Conservation (phyloP, 2,329 filamentous ascomycete species). For the Hypomyces perniciosus region DNA sequence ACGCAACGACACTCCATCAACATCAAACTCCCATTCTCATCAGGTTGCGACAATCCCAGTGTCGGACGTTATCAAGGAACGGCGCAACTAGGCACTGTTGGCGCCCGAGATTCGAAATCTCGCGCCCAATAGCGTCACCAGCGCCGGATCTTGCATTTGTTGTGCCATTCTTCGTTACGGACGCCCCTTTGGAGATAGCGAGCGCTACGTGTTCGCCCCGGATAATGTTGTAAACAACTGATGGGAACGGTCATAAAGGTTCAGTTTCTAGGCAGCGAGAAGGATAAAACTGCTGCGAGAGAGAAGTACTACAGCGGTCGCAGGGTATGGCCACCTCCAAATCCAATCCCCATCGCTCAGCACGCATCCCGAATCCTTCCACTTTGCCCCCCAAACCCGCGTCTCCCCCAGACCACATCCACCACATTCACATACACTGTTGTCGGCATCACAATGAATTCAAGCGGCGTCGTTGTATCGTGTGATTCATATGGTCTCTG, state of each 20-base stretch:
- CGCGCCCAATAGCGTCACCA: constrained; percentile 13
- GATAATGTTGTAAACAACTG: constrained; percentile 31
- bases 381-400: not conserved
- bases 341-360: constrained; percentile 13
- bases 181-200: constrained; percentile 2
- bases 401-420: not conserved
- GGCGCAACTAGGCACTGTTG: constrained; percentile 18
- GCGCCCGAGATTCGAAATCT: constrained; percentile 15
- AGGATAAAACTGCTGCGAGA: constrained; percentile 20
- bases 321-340: constrained; percentile 28
- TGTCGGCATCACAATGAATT: constrained; percentile 8
- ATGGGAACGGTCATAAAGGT: constrained; percentile 18
- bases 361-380: constrained; percentile 20
- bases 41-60: constrained; percentile 17
- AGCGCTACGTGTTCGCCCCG: constrained; percentile 16
- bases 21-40: constrained; percentile 20
- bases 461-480: constrained; percentile 11
- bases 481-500: constrained; percentile 12
- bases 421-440: constrained; percentile 1
- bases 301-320: constrained; percentile 16
- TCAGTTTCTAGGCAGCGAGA: constrained; percentile 17
- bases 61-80: constrained; percentile 20
- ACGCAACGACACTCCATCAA: constrained; percentile 26
- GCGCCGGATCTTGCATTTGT: constrained; percentile 11
- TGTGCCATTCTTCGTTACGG: not conserved